Evolutionary conservation across 805 yeast species (phyloP).

Genomic region (Candida broadrunensis): DNA sequence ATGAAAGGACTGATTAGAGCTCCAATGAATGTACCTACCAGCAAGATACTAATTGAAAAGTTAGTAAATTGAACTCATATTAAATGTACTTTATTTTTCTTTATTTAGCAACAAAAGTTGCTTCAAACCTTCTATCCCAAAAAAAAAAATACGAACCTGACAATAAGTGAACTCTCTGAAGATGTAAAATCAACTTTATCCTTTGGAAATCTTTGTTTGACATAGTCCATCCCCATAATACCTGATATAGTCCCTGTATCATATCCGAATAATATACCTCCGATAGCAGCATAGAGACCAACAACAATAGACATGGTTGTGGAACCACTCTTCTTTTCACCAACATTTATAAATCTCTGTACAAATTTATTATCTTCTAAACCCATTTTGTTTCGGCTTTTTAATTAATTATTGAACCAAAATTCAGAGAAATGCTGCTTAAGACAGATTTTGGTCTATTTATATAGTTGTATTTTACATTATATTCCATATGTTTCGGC

Average conservation of each 20-base stretch:
- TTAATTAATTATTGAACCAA: too few relatives aligned
- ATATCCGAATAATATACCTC: constrained; percentile 41
- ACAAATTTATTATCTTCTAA: constrained; percentile 32
- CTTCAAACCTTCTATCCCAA: too few relatives aligned
- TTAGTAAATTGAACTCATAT: too few relatives aligned
- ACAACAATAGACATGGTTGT: constrained; percentile 38
- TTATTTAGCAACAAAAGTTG: too few relatives aligned
- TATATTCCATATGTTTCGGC: too few relatives aligned
- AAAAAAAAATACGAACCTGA: too few relatives aligned
- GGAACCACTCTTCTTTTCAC: constrained; percentile 46
- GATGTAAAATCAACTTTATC: constrained; percentile 12
- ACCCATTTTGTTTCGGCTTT: constrained; percentile 23
- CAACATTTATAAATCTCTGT: constrained; percentile 38
- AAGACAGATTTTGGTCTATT: too few relatives aligned
- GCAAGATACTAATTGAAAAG: too few relatives aligned
- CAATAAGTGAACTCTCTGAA: constrained; percentile 22
- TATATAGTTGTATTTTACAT: too few relatives aligned
- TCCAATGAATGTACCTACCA: constrained; percentile 43
- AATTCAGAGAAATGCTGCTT: too few relatives aligned
- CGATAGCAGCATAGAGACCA: constrained; percentile 40
- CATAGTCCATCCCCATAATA: constrained; percentile 39
- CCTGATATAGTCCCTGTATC: constrained; percentile 44
- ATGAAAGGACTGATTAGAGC: constrained; percentile 34
- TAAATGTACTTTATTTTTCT: too few relatives aligned
- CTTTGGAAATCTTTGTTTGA: constrained; percentile 23